Evolutionary conservation across 2,329 filamentous ascomycete species (phyloP).

Genomic region (Bipolaris bicolor): DNA sequence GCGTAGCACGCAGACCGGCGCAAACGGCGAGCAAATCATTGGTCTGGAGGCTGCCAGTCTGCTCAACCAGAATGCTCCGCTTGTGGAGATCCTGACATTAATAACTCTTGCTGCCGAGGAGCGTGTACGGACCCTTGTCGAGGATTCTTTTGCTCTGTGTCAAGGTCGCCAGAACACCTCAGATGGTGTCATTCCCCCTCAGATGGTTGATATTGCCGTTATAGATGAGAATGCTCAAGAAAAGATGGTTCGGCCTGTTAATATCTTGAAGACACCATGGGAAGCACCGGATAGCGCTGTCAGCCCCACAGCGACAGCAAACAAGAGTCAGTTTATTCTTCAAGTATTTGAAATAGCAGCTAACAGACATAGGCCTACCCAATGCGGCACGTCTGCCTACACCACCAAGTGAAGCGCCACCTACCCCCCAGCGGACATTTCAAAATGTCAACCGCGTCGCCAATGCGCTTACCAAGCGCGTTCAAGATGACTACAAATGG

Average conservation of each 20-base stretch:
- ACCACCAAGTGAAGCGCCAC: slow-evolving; percentile 55
- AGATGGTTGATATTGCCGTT: slow-evolving; percentile 75
- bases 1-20: slow-evolving; percentile 56
- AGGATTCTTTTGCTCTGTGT: slow-evolving; percentile 75
- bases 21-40: slow-evolving; percentile 67
- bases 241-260: slow-evolving; percentile 48
- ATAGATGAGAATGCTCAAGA: slow-evolving; percentile 53
- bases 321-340: slow-evolving; percentile 32
- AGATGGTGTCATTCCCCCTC: slow-evolving; percentile 77
- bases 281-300: slow-evolving; percentile 58
- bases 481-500: slow-evolving; percentile 65
- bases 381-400: slow-evolving; percentile 53
- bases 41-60: slow-evolving; percentile 64
- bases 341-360: background rate
- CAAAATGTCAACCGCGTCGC: slow-evolving; percentile 66
- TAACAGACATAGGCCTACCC: slow-evolving; percentile 35
- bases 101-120: slow-evolving; percentile 84
- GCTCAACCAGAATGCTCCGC: slow-evolving; percentile 70
- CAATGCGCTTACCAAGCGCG: slow-evolving; percentile 49
- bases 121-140: slow-evolving; percentile 74
- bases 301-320: slow-evolving; percentile 59
- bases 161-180: slow-evolving; percentile 76
- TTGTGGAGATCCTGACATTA: slow-evolving; percentile 83
- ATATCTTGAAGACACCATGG: slow-evolving; percentile 49
- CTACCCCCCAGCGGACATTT: slow-evolving; percentile 57